A percentile compares a stretch with the other conserved stretches of the same genome.
Conservation (phyloP, 225 moss, liverwort and hornwort genomes). For the Rhytidiadelphus loreus region DNA sequence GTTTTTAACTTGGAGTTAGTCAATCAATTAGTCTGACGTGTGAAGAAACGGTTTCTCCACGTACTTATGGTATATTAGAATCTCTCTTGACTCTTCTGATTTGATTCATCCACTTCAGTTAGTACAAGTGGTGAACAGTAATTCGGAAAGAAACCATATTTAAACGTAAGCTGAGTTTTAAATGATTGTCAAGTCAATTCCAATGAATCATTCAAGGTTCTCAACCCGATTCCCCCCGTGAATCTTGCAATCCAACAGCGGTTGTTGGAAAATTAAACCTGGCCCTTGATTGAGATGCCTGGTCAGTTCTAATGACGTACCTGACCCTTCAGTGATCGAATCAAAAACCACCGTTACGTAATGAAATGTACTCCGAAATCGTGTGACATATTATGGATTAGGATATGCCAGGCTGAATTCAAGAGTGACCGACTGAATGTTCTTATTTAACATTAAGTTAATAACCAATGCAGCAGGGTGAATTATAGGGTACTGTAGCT, state of each 20-base stretch:
- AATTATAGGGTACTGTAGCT: not conserved
- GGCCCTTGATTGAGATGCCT: not conserved
- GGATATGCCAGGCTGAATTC: not conserved
- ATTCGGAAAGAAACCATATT: not conserved
- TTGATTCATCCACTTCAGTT: not conserved
- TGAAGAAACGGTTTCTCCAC: not conserved
- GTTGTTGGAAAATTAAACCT: not conserved
- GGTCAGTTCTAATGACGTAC: too few species aligned
- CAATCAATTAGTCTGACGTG: not conserved
- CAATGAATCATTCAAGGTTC: not conserved
- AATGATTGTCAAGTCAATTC: not conserved
- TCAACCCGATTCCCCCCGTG: not conserved
- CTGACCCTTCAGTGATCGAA: not conserved
- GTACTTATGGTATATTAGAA: not conserved
- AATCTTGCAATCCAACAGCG: not conserved
- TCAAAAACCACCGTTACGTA: not conserved
- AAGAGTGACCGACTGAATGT: not conserved
- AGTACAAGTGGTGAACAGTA: not conserved
- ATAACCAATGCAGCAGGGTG: not conserved
- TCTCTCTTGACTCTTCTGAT: not conserved
- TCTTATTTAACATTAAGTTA: too few species aligned
- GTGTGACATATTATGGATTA: not conserved
- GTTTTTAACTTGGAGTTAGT: not conserved
- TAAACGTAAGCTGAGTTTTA: not conserved
- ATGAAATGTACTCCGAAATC: not conserved